Conservation (phyloP, 345 rosid species). For the Kandelia obovata region DNA sequence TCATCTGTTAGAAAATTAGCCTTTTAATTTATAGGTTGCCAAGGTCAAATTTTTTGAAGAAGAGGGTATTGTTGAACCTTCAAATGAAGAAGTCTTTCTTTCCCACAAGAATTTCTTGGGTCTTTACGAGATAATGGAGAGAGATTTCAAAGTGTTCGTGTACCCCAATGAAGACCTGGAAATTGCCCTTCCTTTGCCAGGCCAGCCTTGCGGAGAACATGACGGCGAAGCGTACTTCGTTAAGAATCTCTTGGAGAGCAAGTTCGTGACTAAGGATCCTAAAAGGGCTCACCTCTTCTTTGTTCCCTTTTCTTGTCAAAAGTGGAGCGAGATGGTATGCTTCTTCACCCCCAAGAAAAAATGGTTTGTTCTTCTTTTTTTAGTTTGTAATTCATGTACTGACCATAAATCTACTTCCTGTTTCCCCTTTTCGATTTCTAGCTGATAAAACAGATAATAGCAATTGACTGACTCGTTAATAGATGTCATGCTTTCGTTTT, state of each 20-base stretch:
- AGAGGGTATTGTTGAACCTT: too few species aligned
- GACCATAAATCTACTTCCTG: too few species aligned
- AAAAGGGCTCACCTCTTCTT: conserved; percentile 21
- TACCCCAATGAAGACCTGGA: conserved; percentile 15
- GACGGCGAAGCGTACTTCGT: conserved; percentile 23
- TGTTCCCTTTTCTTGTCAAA: conserved; percentile 13
- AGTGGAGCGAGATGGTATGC: background rate
- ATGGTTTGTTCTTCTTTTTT: background rate
- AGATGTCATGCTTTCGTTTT: too few species aligned
- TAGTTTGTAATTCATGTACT: too few species aligned
- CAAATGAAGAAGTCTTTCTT: conserved; percentile 5
- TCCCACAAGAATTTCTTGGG: conserved; percentile 10
- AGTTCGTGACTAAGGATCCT: conserved; percentile 12
- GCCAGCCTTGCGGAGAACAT: conserved; percentile 10
- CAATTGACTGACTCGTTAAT: too few species aligned
- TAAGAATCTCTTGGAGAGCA: conserved; percentile 15
- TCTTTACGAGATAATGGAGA: conserved; percentile 50
- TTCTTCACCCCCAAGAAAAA: background rate
- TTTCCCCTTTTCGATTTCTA: too few species aligned
- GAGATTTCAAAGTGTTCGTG: conserved; percentile 33
- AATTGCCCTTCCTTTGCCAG: background rate
- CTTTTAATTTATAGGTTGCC: too few species aligned
- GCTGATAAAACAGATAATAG: too few species aligned
- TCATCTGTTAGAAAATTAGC: too few species aligned
- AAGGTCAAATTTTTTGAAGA: too few species aligned